Evolutionary conservation across 2,329 filamentous ascomycete species (phyloP), one percentile per base, ranked within the genome.

Genomic region (Colletotrichum coccodes): DNA sequence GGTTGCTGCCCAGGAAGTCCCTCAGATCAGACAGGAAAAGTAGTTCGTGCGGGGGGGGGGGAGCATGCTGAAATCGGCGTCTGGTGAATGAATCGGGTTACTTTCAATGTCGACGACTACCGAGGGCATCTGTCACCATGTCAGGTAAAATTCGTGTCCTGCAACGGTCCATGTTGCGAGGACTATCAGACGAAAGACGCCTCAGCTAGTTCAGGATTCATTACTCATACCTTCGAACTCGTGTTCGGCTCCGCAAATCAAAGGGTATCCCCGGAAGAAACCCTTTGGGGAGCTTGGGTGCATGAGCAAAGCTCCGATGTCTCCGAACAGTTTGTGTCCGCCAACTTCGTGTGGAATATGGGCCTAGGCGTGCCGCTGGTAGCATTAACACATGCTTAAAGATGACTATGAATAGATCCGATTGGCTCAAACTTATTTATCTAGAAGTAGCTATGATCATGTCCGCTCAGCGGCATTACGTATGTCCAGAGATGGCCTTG

Each of bases 401-500:
- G 4, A 32, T 26, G 42, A 11, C 26, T 23, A 3, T 12, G 8
- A 21, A 23, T 23, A 18, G 28, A 23, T 42, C 23, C n/a, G 53
- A 23, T 56, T 57, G 42, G 53, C 12, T 18, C 18, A 30, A 14
- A 14, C 18, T 28, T 7, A 18, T n/a, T 38, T 5, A 28, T 23
- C 8, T 12, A 28, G 9, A 32, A 5, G n/a, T n/a, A 46, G 12
- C 16, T 23, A 34, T n/a, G 26, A 18, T 14, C 21, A 6, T 34
- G 6, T 21, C 16, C 23, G 21, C 11, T 4, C 16, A 5, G 44
- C 23, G 11, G 2, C 12, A 26, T 60, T 42, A 69, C 14, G 34
- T 30, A 57, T 69, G 66, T 4, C 70, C 70, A 26, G 68, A 49
- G 26, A 86, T 79, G 28, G 77, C 72, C 81, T 88, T 86, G 2